Conservation (phyloP, 2,329 filamentous ascomycete genomes). For the Laburnicola sp. region DNA sequence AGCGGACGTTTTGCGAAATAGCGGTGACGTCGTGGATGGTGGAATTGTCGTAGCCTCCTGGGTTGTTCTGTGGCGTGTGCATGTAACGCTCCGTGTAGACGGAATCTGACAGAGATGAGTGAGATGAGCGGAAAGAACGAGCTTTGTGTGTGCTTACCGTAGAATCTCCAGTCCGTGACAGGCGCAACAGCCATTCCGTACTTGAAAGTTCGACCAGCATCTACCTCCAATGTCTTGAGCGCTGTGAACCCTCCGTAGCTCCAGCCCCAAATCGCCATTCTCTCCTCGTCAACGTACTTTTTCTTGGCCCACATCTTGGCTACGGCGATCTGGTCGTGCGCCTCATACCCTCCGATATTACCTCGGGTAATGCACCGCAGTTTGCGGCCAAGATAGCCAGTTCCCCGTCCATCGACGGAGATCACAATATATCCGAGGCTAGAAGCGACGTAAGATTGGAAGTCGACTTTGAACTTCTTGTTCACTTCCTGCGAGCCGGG, state of each 20-base stretch:
- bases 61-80: slow-evolving; percentile 87
- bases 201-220: slow-evolving; percentile 85
- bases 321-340: slow-evolving; percentile 86
- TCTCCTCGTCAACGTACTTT: slow-evolving; percentile 77
- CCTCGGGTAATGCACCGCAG: slow-evolving; percentile 80
- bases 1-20: slow-evolving; percentile 76
- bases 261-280: slow-evolving; percentile 97
- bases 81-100: slow-evolving; percentile 98
- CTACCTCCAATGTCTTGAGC: slow-evolving; percentile 89
- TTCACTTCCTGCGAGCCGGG: slow-evolving; percentile 88
- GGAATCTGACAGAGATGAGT: slow-evolving; percentile 59
- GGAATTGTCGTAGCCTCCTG: slow-evolving; percentile 72
- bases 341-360: slow-evolving; percentile 82
- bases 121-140: not conserved
- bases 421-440: slow-evolving; percentile 89
- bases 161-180: slow-evolving; percentile 97
- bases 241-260: slow-evolving; percentile 95
- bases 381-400: slow-evolving; percentile 84
- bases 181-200: slow-evolving; percentile 99
- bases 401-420: slow-evolving; percentile 91
- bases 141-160: slow-evolving; percentile 54
- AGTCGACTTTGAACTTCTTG: slow-evolving; percentile 81
- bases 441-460: slow-evolving; percentile 85
- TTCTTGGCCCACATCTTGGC: slow-evolving; percentile 82
- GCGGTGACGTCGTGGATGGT: slow-evolving; percentile 74